Evolutionary conservation across 1,284 basidiomycete genomes (phyloP).

Genomic region (Puccinia horiana): DNA sequence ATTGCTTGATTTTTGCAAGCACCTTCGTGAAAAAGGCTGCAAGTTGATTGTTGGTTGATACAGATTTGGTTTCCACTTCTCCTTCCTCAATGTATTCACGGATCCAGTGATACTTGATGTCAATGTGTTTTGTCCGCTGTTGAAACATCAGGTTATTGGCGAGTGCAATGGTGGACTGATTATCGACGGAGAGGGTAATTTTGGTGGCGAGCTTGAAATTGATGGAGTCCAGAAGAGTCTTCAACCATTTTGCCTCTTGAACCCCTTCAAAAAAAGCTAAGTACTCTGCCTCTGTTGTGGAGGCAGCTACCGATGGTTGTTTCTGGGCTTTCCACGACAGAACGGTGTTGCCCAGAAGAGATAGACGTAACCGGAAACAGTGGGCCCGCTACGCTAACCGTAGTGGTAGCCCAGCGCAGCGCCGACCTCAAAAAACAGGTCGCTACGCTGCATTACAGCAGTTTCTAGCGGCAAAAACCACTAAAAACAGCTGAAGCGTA

Average conservation of each 20-base stretch:
- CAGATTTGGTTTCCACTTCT: constrained; percentile 25
- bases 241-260: background rate
- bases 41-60: constrained; percentile 26
- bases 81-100: constrained; percentile 38
- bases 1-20: constrained; percentile 28
- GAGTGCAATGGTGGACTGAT: constrained; percentile 47
- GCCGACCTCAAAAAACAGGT: too few relatives aligned
- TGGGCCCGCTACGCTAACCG: too few relatives aligned
- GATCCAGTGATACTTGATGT: constrained; percentile 47
- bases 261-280: background rate
- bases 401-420: too few relatives aligned
- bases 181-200: constrained; percentile 31
- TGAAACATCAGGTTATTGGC: constrained; percentile 49
- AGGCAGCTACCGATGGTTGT: background rate
- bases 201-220: background rate
- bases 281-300: constrained; percentile 4
- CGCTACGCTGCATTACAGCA: too few relatives aligned
- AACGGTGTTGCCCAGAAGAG: background rate
- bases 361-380: constrained; percentile 2
- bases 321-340: background rate
- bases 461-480: too few relatives aligned
- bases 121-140: too few relatives aligned
- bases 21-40: constrained; percentile 51
- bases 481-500: too few relatives aligned
- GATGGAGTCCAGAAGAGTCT: background rate